Conservation (phyloP, 78 protist species). For the Dictyostelium capitatum region DNA sequence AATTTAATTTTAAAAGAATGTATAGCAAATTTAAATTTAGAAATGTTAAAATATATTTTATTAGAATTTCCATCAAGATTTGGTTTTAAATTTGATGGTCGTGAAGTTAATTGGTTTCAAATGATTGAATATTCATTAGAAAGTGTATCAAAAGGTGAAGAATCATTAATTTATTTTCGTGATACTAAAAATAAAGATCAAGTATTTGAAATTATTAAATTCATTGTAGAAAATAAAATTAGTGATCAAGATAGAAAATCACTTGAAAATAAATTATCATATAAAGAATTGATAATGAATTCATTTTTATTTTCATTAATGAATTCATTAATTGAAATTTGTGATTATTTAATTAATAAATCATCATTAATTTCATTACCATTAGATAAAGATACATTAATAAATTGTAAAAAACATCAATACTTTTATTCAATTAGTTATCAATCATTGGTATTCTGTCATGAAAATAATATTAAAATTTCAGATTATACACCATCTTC, state of each 20-base stretch:
- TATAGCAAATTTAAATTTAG: neutral
- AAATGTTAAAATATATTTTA: neutral
- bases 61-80: neutral
- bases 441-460: neutral
- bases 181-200: neutral
- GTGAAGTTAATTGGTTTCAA: neutral
- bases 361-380: neutral
- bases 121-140: neutral
- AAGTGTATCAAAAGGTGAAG: neutral
- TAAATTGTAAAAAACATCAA: neutral
- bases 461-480: neutral
- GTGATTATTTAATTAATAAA: neutral
- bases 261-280: neutral
- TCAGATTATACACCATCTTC: neutral
- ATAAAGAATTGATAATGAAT: neutral
- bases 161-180: neutral
- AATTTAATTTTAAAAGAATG: neutral
- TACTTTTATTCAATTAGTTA: neutral
- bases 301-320: neutral
- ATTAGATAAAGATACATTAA: neutral
- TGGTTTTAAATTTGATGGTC: neutral
- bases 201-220: neutral
- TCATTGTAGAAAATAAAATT: neutral
- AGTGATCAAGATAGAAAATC: neutral
- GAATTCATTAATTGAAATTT: neutral